phyloP scores from a whole-genome alignment of 2,329 filamentous ascomycete species.

The Pseudogymnoascus pannorum region DNA sequence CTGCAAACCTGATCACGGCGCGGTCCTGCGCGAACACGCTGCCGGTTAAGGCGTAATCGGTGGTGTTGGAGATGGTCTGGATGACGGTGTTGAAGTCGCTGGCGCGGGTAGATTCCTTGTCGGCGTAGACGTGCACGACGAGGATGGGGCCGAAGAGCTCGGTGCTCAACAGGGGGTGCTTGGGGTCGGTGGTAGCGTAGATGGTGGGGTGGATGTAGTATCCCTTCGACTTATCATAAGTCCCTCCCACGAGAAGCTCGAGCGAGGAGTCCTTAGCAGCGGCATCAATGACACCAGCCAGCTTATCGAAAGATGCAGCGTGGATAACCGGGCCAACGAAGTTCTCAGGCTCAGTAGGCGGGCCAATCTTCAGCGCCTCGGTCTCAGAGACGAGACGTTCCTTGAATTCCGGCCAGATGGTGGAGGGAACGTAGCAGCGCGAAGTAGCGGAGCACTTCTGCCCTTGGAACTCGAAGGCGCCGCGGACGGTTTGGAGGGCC shows the following conservation, averaged over 20 bases:
- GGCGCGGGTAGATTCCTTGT: conserved; percentile 41
- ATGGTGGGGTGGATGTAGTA: conserved; percentile 82
- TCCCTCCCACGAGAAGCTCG: conserved; percentile 66
- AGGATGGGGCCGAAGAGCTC: conserved; percentile 81
- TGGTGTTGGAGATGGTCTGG: conserved; percentile 60
- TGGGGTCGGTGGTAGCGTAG: conserved; percentile 65
- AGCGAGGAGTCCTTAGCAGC: conserved; percentile 71
- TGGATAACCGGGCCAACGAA: conserved; percentile 89
- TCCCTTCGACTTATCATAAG: conserved; percentile 68
- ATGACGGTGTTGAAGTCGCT: conserved; percentile 52
- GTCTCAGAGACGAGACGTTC: conserved; percentile 60
- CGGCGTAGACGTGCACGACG: conserved; percentile 70
- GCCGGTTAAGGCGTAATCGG: conserved; percentile 72
- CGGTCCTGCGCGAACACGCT: conserved; percentile 68
- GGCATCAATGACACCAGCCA: conserved; percentile 67
- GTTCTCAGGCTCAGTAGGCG: conserved; percentile 60
- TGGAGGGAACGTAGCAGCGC: conserved; percentile 69
- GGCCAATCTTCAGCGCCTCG: conserved; percentile 62
- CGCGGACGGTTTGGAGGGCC: conserved; percentile 73
- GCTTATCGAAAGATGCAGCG: conserved; percentile 71
- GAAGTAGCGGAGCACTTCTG: conserved; percentile 88
- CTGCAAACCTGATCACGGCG: conserved; percentile 56
- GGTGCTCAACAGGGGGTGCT: conserved; percentile 65
- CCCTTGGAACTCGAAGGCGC: conserved; percentile 84
- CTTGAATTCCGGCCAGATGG: conserved; percentile 66